These are phyloP conservation scores for Apiospora rasikravindrae DNA, from an alignment of 2,329 filamentous ascomycete genomes.

Conservation along the genomic window DNA sequence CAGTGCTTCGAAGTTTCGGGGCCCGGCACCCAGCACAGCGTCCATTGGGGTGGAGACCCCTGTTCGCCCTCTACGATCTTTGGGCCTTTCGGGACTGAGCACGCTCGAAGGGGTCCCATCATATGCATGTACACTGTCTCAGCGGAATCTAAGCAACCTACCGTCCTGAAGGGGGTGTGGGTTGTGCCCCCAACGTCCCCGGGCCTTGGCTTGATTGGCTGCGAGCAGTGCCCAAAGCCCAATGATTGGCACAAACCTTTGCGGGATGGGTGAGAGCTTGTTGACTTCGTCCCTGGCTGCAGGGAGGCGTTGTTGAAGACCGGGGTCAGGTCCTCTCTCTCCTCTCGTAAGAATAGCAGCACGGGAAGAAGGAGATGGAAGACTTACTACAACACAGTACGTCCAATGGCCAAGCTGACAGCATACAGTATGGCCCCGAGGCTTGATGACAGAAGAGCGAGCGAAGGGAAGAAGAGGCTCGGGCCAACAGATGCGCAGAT, in stretches of 20 bases:
- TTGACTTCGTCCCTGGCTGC: background rate
- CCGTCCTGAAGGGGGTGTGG: background rate
- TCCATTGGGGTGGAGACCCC: slow-evolving; percentile 9
- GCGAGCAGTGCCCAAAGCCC: background rate
- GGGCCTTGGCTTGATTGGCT: background rate
- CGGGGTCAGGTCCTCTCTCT: background rate
- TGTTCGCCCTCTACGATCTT: background rate
- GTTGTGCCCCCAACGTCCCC: slow-evolving; percentile 6
- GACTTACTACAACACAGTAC: background rate
- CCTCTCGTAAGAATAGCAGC: background rate
- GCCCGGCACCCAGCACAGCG: slow-evolving; percentile 5
- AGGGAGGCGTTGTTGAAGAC: slow-evolving; percentile 4
- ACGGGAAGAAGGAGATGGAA: background rate
- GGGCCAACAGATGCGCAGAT: background rate
- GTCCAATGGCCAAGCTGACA: background rate
- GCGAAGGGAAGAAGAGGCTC: background rate
- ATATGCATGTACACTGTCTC: slow-evolving; percentile 6
- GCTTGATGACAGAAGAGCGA: background rate
- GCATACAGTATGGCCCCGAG: background rate
- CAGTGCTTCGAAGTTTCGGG: background rate
- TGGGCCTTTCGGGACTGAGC: background rate
- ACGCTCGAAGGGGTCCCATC: background rate
- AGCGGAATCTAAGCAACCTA: slow-evolving; percentile 6
- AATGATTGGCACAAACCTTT: slow-evolving; percentile 11
- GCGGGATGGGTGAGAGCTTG: slow-evolving; percentile 17